These are phyloP conservation scores for Lepidium africanum DNA, from an alignment of 345 rosid genomes.

Conservation along the genomic window DNA sequence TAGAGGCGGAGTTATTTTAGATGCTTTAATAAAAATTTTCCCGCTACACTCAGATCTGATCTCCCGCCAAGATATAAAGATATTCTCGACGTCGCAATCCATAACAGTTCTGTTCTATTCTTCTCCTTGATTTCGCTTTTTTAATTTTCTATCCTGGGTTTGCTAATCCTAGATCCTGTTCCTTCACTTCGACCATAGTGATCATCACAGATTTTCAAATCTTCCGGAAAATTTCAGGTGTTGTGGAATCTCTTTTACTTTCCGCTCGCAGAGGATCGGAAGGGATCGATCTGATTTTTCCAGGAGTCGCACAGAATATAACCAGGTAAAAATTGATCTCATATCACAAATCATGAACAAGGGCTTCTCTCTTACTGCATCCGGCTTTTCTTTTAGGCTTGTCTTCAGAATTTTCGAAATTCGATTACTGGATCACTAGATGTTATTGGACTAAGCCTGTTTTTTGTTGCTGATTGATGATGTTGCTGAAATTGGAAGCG, in stretches of 20 bases:
- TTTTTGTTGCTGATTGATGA: not conserved
- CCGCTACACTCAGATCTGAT: conserved; percentile 11
- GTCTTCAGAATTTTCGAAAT: not conserved
- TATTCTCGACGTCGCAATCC: not conserved
- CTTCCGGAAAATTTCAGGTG: not conserved
- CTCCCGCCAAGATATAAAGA: conserved; percentile 17
- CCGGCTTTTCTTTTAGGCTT: not conserved
- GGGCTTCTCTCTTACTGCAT: not conserved
- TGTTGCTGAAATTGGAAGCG: not conserved
- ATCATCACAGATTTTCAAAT: not conserved
- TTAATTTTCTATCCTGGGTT: not conserved
- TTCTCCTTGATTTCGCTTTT: not conserved
- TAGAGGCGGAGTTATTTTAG: not conserved
- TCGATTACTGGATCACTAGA: not conserved
- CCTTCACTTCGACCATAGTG: not conserved
- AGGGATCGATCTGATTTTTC: not conserved
- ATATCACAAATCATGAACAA: not conserved
- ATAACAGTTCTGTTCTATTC: not conserved
- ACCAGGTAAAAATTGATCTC: conserved; percentile 6
- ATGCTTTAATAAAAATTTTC: not conserved
- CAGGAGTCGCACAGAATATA: not conserved
- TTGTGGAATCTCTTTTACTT: not conserved
- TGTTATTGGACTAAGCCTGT: not conserved
- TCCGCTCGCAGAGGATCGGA: not conserved
- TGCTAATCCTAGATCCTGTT: not conserved